Evolutionary conservation across 2,329 filamentous ascomycete genomes (phyloP).

Genomic region (Fusarium poae): DNA sequence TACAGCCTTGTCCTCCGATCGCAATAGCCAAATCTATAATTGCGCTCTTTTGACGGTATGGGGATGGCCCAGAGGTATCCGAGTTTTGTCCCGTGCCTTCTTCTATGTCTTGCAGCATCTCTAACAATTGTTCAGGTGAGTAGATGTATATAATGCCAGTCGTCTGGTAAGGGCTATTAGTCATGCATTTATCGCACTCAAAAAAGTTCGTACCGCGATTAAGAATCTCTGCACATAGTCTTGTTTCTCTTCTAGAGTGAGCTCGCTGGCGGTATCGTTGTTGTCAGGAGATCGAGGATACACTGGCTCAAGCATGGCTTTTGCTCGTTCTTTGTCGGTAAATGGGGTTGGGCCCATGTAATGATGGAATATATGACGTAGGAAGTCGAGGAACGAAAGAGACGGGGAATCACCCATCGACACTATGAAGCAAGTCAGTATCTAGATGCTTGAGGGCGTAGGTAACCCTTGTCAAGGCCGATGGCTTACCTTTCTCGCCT

Average conservation of each 20-base stretch:
- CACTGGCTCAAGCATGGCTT: background rate
- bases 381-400: background rate
- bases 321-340: background rate
- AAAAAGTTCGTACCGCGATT: background rate
- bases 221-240: background rate
- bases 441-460: background rate
- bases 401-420: background rate
- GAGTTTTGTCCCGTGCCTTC: background rate
- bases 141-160: background rate
- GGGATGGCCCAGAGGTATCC: accelerated
- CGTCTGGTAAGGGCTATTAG: background rate
- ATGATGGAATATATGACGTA: background rate
- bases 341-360: background rate
- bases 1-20: background rate
- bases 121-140: background rate
- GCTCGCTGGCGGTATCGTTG: accelerated
- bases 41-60: background rate
- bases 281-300: background rate
- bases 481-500: background rate
- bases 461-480: accelerated
- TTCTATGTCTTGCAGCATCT: background rate
- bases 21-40: background rate
- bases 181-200: accelerated
- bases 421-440: background rate
- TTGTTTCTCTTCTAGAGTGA: background rate